Evolutionary conservation across 139 green algal genomes (phyloP).

Genomic region (Chlamydomonas sp.): DNA sequence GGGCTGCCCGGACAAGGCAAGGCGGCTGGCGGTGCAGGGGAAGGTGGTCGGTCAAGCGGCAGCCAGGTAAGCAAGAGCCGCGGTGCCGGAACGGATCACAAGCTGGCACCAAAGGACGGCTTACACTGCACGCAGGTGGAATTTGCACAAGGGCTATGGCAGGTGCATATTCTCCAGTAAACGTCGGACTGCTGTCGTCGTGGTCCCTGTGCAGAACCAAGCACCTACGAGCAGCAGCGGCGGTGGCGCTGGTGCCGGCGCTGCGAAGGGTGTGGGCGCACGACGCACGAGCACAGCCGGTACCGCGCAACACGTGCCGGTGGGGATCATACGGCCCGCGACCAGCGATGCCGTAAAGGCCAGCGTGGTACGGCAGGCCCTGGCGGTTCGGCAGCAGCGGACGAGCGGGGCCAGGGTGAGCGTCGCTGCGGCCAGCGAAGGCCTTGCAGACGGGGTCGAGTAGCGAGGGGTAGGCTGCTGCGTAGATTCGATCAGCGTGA

Average conservation of each 20-base stretch:
- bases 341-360: not conserved
- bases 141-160: not conserved
- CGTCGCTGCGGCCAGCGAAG: no score
- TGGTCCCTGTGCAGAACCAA: slow-evolving; percentile 7
- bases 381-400: slow-evolving; percentile 27
- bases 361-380: slow-evolving; percentile 10
- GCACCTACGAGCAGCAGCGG: not conserved
- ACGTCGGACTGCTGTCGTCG: no score
- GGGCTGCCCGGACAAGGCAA: not conserved
- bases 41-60: not conserved
- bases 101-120: not conserved
- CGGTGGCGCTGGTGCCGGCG: not conserved
- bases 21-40: not conserved
- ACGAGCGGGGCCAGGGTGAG: no score
- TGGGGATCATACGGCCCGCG: not conserved
- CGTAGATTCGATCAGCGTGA: no score
- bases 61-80: not conserved
- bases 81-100: not conserved
- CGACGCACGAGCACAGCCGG: not conserved
- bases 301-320: not conserved
- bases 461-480: no score
- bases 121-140: not conserved
- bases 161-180: not conserved
- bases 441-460: no score
- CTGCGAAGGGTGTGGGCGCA: not conserved